These are phyloP conservation scores for Rosa chinensis DNA, from an alignment of 306 rosid species.

Conservation along the genomic window DNA sequence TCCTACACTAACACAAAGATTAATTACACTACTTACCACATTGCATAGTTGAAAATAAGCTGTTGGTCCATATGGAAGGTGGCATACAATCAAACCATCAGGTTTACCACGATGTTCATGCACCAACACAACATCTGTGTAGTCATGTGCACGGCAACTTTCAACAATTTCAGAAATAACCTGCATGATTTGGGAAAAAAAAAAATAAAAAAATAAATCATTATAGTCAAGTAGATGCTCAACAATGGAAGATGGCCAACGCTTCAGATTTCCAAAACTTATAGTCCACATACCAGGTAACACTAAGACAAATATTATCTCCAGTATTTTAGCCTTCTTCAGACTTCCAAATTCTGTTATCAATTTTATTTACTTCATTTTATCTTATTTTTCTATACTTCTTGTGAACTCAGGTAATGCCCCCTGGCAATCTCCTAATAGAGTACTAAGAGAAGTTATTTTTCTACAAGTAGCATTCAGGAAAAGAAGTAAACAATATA, in stretches of 20 bases:
- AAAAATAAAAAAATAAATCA: background rate
- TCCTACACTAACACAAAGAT: background rate
- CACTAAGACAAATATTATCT: background rate
- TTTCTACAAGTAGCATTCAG: background rate
- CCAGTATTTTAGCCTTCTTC: background rate
- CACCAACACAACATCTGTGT: conserved; percentile 79
- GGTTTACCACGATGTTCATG: conserved; percentile 98
- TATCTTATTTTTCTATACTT: background rate
- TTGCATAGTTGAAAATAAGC: conserved; percentile 86
- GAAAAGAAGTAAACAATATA: background rate
- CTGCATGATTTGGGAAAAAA: conserved; percentile 35
- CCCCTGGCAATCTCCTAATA: background rate
- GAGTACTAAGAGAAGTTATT: background rate
- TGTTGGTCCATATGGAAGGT: conserved; percentile 92
- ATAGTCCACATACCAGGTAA: background rate
- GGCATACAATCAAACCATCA: conserved; percentile 81
- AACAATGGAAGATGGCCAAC: background rate
- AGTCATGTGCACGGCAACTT: conserved; percentile 82
- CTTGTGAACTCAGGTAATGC: background rate
- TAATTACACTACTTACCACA: conserved; percentile 59
- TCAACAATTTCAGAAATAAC: conserved; percentile 88
- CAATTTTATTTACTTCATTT: background rate
- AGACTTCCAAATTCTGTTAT: background rate
- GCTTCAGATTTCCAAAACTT: background rate
- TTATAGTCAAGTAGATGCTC: background rate